Base-by-base conservation (phyloP, 768 basidiomycete genomes). In the Pisolithus sp. region DNA sequence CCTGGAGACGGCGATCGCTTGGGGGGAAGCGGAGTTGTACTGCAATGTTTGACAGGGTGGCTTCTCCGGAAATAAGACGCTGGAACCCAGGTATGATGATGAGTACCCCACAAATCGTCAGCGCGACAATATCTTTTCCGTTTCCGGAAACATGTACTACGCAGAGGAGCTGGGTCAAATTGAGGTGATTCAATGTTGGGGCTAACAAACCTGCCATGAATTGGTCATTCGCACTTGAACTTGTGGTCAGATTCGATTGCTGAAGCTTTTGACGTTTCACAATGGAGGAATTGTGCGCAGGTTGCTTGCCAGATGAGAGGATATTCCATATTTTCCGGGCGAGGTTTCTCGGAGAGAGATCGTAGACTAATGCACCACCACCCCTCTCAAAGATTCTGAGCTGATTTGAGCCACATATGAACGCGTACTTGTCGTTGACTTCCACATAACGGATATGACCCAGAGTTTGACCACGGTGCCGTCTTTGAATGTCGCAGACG, bases 301-400 rank as follows among this genome's bases (percentile, higher is more conserved):
- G 26, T 41, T 20, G 37, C 41, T 52, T 50, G 12, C n/a, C n/a
- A n/a, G n/a, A n/a, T n/a, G 61, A 61, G 40, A 53, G 55, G 50
- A 71, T 71, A 24, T 64, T 59, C 68, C 72, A 74, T 0, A 57
- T 50, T 9, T 69, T 71, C 50, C 68, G 73, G 20, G 66, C 61
- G 26, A 63, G 42, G 12, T 67, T 59, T 17, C 63, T 59, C 3
- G 73, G 68, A 5, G 74, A 62, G 5, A 81, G 54, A 30, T 76
- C 70, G 43, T 82, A 60, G 6, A 80, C 70, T 43, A 72, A 59
- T 3, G 62, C 61, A 17, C 78, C 79, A 1, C 70, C 72, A 20
- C 64, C 61, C 23, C 83, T 73, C 24, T 74, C 73, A 54, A 81
- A 87, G 8, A 84, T 71, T 8, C 81, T 73, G 34, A 89, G 59